Conservation (phyloP, 768 basidiomycete species). For the Lanmaoa pseudosensibilis region DNA sequence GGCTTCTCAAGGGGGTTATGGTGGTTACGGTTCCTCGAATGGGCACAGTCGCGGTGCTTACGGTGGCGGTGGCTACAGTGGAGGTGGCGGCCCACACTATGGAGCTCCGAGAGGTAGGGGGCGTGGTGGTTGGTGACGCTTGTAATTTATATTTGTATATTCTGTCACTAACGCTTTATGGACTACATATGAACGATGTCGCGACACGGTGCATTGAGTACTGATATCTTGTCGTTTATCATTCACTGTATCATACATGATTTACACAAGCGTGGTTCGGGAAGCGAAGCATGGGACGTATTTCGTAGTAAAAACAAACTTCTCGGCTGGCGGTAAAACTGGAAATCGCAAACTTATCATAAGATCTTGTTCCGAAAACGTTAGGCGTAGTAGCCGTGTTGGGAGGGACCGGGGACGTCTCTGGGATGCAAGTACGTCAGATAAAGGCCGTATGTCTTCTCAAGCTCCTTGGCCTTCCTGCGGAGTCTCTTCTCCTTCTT, state of each 20-base stretch:
- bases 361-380: not conserved
- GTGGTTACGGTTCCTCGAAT: slow-evolving; percentile 33
- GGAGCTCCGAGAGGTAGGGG: slow-evolving; percentile 47
- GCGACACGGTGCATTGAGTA: slow-evolving; percentile 5
- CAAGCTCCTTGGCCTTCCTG: slow-evolving; percentile 56
- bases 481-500: slow-evolving; percentile 64
- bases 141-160: slow-evolving; percentile 34
- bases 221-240: slow-evolving; percentile 4
- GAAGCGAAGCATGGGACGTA: not conserved
- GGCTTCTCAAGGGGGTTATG: slow-evolving; percentile 29
- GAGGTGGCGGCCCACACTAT: slow-evolving; percentile 16
- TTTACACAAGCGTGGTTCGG: slow-evolving; percentile 5
- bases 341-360: not conserved
- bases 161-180: slow-evolving; percentile 9
- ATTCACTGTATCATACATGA: slow-evolving; percentile 18
- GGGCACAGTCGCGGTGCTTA: slow-evolving; percentile 41
- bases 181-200: not conserved
- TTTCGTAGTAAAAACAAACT: not conserved
- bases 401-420: slow-evolving; percentile 26
- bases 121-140: slow-evolving; percentile 42
- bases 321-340: not conserved
- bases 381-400: slow-evolving; percentile 31
- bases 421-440: slow-evolving; percentile 49
- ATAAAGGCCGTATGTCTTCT: slow-evolving; percentile 65
- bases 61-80: slow-evolving; percentile 29